These are phyloP conservation scores for Porcisia hertigi DNA, from an alignment of 208 protist species.

Conservation along the genomic window DNA sequence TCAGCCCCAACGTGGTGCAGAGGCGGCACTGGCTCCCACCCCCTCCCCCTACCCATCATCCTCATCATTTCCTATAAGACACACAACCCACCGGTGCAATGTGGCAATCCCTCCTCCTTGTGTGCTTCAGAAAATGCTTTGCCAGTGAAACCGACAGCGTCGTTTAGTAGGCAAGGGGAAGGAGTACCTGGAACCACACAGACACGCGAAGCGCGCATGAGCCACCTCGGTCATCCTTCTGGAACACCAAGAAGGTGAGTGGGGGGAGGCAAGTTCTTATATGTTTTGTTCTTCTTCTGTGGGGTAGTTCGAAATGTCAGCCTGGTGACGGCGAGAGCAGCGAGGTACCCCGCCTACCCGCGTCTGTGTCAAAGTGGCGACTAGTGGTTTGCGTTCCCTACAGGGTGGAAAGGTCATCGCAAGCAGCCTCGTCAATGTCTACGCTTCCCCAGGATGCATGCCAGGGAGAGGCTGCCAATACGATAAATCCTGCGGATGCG, in stretches of 20 bases:
- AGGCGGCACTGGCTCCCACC: neutral
- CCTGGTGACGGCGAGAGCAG: neutral
- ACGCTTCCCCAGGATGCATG: neutral
- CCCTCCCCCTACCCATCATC: no score
- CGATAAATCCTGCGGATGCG: neutral
- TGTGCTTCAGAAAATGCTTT: neutral
- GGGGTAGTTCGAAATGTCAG: neutral
- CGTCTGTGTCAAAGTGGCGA: neutral
- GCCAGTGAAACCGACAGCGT: neutral
- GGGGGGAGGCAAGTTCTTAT: neutral
- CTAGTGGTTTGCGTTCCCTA: neutral
- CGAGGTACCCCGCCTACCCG: neutral
- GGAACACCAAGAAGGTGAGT: no score
- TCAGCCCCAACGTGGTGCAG: neutral
- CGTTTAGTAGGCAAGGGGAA: neutral
- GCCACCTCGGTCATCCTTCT: neutral
- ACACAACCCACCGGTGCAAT: neutral
- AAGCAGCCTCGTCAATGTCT: neutral
- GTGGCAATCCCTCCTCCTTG: neutral
- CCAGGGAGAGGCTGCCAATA: neutral
- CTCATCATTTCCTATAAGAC: neutral
- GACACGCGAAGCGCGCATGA: neutral
- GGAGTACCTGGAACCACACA: neutral
- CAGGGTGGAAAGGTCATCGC: neutral
- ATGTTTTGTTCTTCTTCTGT: neutral